Percentiles rank a stretch among this genome's conserved stretches.
phyloP scores from a whole-genome alignment of 2,329 filamentous ascomycete species.

The Colletotrichum kahawae region DNA sequence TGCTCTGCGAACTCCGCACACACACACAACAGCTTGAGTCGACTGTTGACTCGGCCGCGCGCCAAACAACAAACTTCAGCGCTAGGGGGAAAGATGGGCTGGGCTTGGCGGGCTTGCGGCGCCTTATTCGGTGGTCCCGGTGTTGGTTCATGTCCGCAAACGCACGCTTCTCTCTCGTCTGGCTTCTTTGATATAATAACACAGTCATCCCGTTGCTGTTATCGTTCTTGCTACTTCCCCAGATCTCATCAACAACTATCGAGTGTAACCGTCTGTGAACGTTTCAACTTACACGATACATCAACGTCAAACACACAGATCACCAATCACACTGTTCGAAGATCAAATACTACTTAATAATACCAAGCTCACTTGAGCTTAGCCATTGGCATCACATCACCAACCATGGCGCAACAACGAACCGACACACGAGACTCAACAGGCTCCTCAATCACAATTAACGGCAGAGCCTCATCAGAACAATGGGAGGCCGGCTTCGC shows the following conservation, averaged over 20 bases:
- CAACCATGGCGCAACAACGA: background rate
- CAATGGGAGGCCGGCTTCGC: background rate
- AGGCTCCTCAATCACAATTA: constrained; percentile 4
- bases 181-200: constrained; percentile 1
- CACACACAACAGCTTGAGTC: background rate
- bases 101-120: background rate
- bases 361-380: background rate
- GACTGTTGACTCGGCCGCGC: background rate
- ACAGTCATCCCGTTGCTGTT: background rate
- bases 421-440: background rate
- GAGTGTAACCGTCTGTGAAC: background rate
- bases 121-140: background rate
- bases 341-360: background rate
- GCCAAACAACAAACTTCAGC: background rate
- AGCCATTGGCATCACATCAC: background rate
- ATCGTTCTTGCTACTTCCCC: background rate
- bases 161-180: background rate
- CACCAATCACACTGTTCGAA: background rate
- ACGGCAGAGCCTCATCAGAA: background rate
- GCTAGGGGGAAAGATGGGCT: background rate
- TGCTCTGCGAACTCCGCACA: constrained; percentile 10
- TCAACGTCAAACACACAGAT: background rate
- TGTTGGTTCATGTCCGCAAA: constrained; percentile 2
- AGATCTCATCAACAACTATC: background rate
- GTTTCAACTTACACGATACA: background rate